Evolutionary conservation across 495 filamentous ascomycete species (phyloP).

Genomic region (Neurospora intermedia): DNA sequence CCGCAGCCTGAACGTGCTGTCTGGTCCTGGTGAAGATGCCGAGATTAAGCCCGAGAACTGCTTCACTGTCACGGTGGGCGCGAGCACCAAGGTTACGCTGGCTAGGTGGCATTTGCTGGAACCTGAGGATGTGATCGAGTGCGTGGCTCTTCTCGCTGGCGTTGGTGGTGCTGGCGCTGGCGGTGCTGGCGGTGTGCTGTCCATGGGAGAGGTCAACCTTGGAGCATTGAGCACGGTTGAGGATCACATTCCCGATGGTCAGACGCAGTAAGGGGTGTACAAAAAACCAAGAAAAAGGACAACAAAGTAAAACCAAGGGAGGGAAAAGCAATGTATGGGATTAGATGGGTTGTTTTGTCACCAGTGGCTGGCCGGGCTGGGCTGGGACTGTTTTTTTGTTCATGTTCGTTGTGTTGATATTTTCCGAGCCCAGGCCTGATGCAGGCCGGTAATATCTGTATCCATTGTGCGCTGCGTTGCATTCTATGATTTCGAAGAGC

Average conservation of each 20-base stretch:
- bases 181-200: conserved; percentile 16
- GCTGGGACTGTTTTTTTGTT: not conserved
- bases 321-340: not conserved
- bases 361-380: not conserved
- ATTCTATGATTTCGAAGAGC: not conserved
- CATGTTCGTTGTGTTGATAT: not conserved
- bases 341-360: not conserved
- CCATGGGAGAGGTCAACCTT: conserved; percentile 35
- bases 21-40: conserved; percentile 26
- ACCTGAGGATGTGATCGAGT: conserved; percentile 74
- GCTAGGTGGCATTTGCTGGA: conserved; percentile 83
- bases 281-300: not conserved
- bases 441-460: not conserved
- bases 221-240: conserved; percentile 34
- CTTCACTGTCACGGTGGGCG: conserved; percentile 81
- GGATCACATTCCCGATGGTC: conserved; percentile 24
- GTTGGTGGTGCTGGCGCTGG: conserved; percentile 36
- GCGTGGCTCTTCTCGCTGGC: conserved; percentile 57
- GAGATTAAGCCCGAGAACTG: conserved; percentile 45
- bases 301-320: not conserved
- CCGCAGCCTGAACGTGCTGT: conserved; percentile 51
- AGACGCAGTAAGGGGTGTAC: not conserved
- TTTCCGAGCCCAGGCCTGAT: not conserved
- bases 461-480: not conserved
- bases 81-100: conserved; percentile 74